Conservation (phyloP, 306 rosid species). For the Lagenaria siceraria region DNA sequence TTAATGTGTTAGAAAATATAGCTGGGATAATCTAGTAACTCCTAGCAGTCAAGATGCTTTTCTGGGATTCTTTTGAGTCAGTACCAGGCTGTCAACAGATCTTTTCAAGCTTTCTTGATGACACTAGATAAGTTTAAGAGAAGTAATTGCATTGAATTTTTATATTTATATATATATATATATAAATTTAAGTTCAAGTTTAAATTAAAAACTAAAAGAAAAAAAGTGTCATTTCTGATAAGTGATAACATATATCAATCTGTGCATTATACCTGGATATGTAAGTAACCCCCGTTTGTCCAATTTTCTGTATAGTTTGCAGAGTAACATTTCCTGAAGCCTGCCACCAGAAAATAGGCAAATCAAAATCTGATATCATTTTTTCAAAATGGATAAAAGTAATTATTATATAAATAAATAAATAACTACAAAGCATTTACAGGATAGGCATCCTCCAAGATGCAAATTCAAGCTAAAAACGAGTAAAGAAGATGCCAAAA, state of each 20-base stretch:
- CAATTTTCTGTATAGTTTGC: constrained; percentile 54
- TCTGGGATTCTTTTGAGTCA: neutral
- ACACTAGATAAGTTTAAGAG: neutral
- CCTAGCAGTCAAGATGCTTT: neutral
- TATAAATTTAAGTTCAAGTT: neutral
- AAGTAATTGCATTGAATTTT: neutral
- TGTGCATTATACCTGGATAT: constrained; percentile 70
- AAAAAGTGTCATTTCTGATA: too few species aligned
- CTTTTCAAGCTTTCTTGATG: neutral
- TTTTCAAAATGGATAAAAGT: neutral
- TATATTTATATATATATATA: neutral
- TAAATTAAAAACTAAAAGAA: neutral
- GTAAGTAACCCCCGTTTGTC: constrained; percentile 82
- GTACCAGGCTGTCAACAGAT: neutral
- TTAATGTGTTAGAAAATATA: neutral
- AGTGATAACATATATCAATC: neutral
- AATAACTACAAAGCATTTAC: neutral
- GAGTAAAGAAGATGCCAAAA: neutral
- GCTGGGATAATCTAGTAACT: neutral
- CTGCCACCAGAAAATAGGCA: constrained; percentile 22
- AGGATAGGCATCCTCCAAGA: neutral
- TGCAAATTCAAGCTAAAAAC: neutral
- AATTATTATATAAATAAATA: neutral
- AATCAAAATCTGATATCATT: neutral
- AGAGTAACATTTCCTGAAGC: constrained; percentile 92